Evolutionary conservation across 2,329 filamentous ascomycete genomes (phyloP).

Genomic region (Daldinia sp.): DNA sequence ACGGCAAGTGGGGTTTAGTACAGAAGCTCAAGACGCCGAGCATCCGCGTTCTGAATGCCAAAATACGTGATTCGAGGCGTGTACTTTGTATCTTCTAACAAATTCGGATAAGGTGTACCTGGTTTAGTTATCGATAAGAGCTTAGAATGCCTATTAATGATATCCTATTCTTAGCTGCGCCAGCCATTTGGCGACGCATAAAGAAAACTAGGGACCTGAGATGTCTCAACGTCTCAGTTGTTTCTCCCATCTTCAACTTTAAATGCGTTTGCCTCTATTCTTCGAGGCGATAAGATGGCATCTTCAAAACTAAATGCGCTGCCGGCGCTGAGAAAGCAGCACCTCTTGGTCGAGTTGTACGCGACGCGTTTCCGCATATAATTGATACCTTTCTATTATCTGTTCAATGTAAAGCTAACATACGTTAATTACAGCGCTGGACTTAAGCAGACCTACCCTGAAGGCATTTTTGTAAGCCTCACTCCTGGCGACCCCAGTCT

Average conservation of each 20-base stretch:
- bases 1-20: constrained; percentile 6
- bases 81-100: too few relatives aligned
- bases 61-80: too few relatives aligned
- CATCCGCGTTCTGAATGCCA: not conserved
- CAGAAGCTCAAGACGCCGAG: not conserved
- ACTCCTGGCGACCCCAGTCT: constrained; percentile 82
- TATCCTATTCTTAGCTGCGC: constrained; percentile 5
- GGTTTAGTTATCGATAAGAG: constrained; percentile 32
- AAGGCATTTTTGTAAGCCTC: constrained; percentile 87
- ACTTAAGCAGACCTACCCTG: constrained; percentile 83
- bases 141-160: constrained; percentile 13
- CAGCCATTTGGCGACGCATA: constrained; percentile 28
- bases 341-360: constrained; percentile 85
- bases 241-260: constrained; percentile 15
- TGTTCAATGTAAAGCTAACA: constrained; percentile 43
- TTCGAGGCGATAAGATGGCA: constrained; percentile 55
- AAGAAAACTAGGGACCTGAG: constrained; percentile 20
- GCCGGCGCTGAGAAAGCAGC: constrained; percentile 75
- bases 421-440: constrained; percentile 70
- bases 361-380: constrained; percentile 50
- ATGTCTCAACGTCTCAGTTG: constrained; percentile 36
- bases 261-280: constrained; percentile 23
- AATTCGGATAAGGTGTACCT: not conserved
- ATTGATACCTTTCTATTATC: constrained; percentile 2
- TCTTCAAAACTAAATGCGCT: constrained; percentile 60